phyloP scores from a whole-genome alignment of 495 filamentous ascomycete species.

The Pyrenula aspistea region DNA sequence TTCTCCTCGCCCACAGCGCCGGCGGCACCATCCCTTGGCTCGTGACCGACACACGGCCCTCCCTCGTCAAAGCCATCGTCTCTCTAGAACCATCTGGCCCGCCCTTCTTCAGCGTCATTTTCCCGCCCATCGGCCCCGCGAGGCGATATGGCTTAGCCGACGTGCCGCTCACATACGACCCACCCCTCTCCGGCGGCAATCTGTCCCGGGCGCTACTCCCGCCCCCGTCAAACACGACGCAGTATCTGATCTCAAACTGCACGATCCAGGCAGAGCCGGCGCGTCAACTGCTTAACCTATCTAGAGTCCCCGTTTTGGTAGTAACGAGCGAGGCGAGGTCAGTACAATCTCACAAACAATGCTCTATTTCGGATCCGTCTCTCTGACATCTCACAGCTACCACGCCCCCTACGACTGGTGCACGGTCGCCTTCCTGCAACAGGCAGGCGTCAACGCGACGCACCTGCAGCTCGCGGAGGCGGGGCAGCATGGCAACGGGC shows the following conservation, averaged over 20 bases:
- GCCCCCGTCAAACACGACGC: background rate
- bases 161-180: conserved; percentile 14
- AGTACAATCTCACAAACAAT: no score
- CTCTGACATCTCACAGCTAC: no score
- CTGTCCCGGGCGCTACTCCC: no score
- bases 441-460: conserved; percentile 14
- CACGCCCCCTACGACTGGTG: conserved; percentile 20
- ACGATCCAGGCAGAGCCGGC: conserved; percentile 11
- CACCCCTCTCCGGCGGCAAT: conserved; percentile 6
- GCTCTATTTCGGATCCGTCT: conserved; percentile 1
- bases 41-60: conserved; percentile 16
- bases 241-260: conserved; percentile 8
- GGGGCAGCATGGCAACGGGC: conserved; percentile 19
- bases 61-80: conserved; percentile 16
- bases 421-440: conserved; percentile 13
- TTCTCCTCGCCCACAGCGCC: conserved; percentile 21
- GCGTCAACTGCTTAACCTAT: conserved; percentile 13
- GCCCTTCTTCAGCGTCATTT: conserved; percentile 10
- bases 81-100: conserved; percentile 18
- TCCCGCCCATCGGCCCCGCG: conserved; percentile 4
- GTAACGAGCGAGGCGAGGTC: conserved; percentile 14
- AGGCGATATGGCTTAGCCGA: conserved; percentile 19
- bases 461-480: conserved; percentile 9
- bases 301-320: conserved; percentile 10
- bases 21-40: conserved; percentile 16